Conservation (phyloP, 2,329 filamentous ascomycete genomes). For the Exserohilum turcica region DNA sequence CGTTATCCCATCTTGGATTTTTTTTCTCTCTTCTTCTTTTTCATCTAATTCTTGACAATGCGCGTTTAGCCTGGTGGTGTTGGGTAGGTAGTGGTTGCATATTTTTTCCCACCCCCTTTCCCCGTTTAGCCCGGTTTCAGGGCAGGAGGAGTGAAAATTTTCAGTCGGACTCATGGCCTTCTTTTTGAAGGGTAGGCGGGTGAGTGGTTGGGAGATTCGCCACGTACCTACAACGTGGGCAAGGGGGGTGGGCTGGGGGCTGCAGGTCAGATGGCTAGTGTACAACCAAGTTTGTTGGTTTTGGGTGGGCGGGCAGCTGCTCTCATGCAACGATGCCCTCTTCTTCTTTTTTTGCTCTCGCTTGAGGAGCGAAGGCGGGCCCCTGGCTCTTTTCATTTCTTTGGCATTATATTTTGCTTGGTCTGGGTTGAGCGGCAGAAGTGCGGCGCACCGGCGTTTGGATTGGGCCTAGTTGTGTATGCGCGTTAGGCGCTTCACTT, state of each 20-base stretch:
- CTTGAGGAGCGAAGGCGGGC: conserved; percentile 6
- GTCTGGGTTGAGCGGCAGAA: conserved; percentile 5
- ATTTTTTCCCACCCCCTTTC: neutral
- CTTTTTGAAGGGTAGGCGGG: conserved; percentile 3
- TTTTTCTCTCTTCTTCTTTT: neutral
- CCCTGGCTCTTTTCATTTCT: conserved; percentile 5
- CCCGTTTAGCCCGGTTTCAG: neutral
- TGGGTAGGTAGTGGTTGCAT: conserved; percentile 1
- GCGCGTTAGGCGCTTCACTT: conserved; percentile 7
- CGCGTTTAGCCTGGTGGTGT: neutral
- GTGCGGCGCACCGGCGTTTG: conserved; percentile 7
- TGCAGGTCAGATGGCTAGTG: conserved; percentile 7
- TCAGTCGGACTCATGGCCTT: conserved; percentile 20
- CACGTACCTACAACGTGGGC: conserved; percentile 25
- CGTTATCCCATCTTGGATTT: too few relatives aligned
- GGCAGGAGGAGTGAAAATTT: conserved; percentile 14
- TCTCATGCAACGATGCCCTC: neutral
- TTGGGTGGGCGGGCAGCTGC: too few relatives aligned
- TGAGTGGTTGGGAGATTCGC: conserved; percentile 35
- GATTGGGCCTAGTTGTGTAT: neutral
- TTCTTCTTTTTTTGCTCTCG: neutral
- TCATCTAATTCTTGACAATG: neutral
- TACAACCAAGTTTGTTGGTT: neutral
- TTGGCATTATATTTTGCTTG: neutral
- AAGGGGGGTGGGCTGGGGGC: neutral